A percentile compares a stretch with the other conserved stretches of the same genome.
Evolutionary conservation across 345 rosid species (phyloP).

Genomic region (Melastoma malabathricum): DNA sequence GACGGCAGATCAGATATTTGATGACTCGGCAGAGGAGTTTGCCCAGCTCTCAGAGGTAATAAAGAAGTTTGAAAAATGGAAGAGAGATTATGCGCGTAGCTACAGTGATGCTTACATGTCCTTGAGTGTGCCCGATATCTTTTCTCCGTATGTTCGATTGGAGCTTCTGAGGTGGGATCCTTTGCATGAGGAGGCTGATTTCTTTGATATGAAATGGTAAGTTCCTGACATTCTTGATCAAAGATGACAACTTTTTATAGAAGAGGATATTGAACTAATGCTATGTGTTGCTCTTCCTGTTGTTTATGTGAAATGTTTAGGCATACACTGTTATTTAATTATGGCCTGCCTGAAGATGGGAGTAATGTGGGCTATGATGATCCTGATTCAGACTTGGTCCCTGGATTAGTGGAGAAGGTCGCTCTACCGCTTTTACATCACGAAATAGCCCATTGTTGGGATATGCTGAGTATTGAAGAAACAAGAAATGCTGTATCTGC

Average conservation of each 20-base stretch:
- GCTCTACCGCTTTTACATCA: slow-evolving; percentile 80
- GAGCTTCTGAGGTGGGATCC: slow-evolving; percentile 97
- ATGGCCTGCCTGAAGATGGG: slow-evolving; percentile 71
- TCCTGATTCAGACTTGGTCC: slow-evolving; percentile 76
- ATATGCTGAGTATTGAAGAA: slow-evolving; percentile 63
- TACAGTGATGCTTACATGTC: slow-evolving; percentile 93
- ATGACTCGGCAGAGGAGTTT: slow-evolving; percentile 88
- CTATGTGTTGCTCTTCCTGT: neutral
- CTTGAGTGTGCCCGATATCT: slow-evolving; percentile 65
- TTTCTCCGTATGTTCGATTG: slow-evolving; percentile 84
- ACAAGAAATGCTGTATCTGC: slow-evolving; percentile 81
- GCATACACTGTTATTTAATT: slow-evolving; percentile 71
- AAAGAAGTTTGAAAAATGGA: slow-evolving; percentile 77
- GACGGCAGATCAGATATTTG: slow-evolving; percentile 65
- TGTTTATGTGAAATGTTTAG: slow-evolving; percentile 23
- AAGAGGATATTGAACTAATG: neutral
- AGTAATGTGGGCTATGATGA: slow-evolving; percentile 47
- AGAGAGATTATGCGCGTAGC: slow-evolving; percentile 56
- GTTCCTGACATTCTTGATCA: neutral
- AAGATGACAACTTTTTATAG: neutral
- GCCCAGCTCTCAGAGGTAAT: slow-evolving; percentile 70
- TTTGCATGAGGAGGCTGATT: slow-evolving; percentile 61
- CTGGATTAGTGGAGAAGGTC: slow-evolving; percentile 78
- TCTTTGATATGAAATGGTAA: slow-evolving; percentile 79
- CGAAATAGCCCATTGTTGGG: slow-evolving; percentile 81